Evolutionary conservation across 345 rosid genomes (phyloP).

Genomic region (Limnanthes douglasii): DNA sequence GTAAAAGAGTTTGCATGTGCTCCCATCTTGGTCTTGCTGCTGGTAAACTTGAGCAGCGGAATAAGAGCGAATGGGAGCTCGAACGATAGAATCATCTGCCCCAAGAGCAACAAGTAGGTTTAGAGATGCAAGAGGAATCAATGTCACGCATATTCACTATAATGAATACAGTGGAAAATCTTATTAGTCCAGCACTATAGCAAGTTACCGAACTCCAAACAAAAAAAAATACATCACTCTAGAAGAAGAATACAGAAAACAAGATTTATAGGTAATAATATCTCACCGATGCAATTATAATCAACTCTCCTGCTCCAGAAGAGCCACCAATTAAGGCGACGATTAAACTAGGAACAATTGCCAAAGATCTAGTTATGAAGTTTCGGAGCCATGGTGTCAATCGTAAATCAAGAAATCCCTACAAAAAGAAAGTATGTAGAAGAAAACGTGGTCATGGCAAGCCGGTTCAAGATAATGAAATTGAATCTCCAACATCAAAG

Average conservation of each 20-base stretch:
- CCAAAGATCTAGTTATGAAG: constrained; percentile 72
- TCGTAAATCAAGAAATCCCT: constrained; percentile 79
- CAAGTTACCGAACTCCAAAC: too few species aligned
- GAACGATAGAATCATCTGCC: constrained; percentile 89
- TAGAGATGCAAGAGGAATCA: too few species aligned
- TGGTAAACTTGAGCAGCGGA: constrained; percentile 92
- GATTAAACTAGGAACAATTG: constrained; percentile 84
- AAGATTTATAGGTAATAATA: not conserved
- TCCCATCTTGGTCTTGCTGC: constrained; percentile 86
- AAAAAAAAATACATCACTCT: not conserved
- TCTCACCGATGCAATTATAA: constrained; percentile 83
- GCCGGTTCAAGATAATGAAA: not conserved
- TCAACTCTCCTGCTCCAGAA: constrained; percentile 76
- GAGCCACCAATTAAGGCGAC: constrained; percentile 89
- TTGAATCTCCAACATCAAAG: not conserved
- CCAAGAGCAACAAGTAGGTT: constrained; percentile 2
- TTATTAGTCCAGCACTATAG: too few species aligned
- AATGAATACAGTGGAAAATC: too few species aligned
- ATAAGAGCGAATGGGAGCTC: constrained; percentile 89
- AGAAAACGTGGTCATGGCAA: constrained; percentile 1
- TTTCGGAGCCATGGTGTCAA: constrained; percentile 77
- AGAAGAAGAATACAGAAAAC: not conserved
- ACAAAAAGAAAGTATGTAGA: constrained; percentile 1
- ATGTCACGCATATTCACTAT: too few species aligned
- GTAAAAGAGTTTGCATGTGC: constrained; percentile 30